These are phyloP conservation scores for Candida suzukii DNA, from an alignment of 805 yeast genomes.

Conservation along the genomic window DNA sequence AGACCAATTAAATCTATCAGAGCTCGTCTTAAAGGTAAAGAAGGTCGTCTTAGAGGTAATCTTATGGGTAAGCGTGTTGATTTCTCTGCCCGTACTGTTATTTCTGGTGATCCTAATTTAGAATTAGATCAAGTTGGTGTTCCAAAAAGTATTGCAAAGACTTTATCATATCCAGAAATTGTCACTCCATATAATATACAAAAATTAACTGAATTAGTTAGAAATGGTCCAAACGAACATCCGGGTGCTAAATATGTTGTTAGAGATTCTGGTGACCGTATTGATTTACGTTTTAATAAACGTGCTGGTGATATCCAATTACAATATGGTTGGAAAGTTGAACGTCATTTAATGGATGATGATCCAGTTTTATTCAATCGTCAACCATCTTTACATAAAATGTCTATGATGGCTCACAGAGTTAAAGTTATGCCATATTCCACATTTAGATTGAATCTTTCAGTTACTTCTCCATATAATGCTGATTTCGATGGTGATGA, in stretches of 20 bases:
- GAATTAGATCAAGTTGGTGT: constrained; percentile 99
- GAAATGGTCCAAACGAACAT: constrained; percentile 98
- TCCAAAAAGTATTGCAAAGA: constrained; percentile 92
- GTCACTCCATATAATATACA: constrained; percentile 98
- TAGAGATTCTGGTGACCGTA: constrained; percentile 98
- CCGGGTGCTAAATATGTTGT: constrained; percentile 99
- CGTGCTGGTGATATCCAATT: constrained; percentile 97
- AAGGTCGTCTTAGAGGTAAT: constrained; percentile 97
- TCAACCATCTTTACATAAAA: constrained; percentile 98
- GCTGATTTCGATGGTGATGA: constrained; percentile 99
- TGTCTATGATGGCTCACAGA: constrained; percentile 99
- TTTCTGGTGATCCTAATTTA: constrained; percentile 97
- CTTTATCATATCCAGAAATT: constrained; percentile 92
- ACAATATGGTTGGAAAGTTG: constrained; percentile 99
- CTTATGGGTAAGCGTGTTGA: constrained; percentile 99
- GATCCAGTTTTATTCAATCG: constrained; percentile 98
- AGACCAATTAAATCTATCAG: constrained; percentile 97
- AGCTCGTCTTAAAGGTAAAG: constrained; percentile 99
- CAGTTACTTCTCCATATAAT: constrained; percentile 98
- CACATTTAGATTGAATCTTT: constrained; percentile 90
- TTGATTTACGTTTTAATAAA: constrained; percentile 92
- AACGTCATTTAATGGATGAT: constrained; percentile 94
- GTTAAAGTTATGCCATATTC: constrained; percentile 99
- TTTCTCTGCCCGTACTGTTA: constrained; percentile 97
- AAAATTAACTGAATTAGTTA: constrained; percentile 82